Percentiles rank a stretch among this genome's conserved stretches.
Evolutionary conservation across 768 basidiomycete species (phyloP).

Genomic region (Aureoboletus auriporus): DNA sequence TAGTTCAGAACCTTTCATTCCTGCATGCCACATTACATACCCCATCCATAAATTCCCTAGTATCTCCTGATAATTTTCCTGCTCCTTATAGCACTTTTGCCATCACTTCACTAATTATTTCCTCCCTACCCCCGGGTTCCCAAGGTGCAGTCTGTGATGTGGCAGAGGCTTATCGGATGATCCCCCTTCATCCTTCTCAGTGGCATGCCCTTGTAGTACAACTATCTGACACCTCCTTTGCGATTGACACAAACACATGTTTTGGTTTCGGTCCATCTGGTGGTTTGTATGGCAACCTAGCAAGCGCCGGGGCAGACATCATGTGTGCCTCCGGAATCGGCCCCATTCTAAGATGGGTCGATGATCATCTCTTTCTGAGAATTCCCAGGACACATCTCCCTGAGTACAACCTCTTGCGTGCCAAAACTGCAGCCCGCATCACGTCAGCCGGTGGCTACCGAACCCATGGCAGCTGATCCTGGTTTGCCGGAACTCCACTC

Average conservation of each 20-base stretch:
- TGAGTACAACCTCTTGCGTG: not conserved
- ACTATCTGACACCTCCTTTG: conserved; percentile 5
- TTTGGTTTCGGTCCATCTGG: conserved; percentile 24
- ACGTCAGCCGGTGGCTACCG: too few species aligned
- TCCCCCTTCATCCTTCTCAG: conserved; percentile 29
- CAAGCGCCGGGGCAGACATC: conserved; percentile 18
- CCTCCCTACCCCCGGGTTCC: not conserved
- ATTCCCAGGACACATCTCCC: accelerated
- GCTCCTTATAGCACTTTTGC: not conserved
- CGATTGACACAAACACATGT: conserved; percentile 22
- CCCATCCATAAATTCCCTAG: conserved; percentile 32
- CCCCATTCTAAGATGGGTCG: conserved; percentile 26
- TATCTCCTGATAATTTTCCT: conserved; percentile 18
- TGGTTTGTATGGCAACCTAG: conserved; percentile 24
- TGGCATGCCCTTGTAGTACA: conserved; percentile 34
- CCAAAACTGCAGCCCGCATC: too few species aligned
- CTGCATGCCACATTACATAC: conserved; percentile 1
- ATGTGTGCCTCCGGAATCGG: conserved; percentile 10
- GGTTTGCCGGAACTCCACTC: too few species aligned
- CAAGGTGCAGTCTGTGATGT: not conserved
- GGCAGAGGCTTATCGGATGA: not conserved
- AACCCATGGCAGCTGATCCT: too few species aligned
- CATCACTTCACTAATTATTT: not conserved
- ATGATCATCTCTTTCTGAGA: conserved; percentile 27
- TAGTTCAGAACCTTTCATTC: conserved; percentile 32